Conservation (phyloP, 192 early-diverging fungal species). For the Entrophospora sp. region DNA sequence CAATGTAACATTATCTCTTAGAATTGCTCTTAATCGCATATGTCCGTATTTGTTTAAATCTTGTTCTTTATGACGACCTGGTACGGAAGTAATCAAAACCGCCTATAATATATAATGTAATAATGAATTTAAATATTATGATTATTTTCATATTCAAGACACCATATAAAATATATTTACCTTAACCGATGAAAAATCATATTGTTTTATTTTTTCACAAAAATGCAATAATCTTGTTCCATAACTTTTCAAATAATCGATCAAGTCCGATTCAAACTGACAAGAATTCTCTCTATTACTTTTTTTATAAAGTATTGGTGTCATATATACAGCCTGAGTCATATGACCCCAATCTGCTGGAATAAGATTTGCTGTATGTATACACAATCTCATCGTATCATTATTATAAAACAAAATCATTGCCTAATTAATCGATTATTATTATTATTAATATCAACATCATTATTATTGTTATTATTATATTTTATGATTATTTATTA, state of each 20-base stretch:
- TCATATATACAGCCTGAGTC: slow-evolving; percentile 48
- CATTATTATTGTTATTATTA: background rate
- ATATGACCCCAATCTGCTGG: slow-evolving; percentile 56
- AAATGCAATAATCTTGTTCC: slow-evolving; percentile 23
- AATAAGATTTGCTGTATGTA: slow-evolving; percentile 61
- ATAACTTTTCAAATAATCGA: slow-evolving; percentile 45
- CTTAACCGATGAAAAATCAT: slow-evolving; percentile 41
- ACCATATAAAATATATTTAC: slow-evolving; percentile 19
- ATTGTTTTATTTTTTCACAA: slow-evolving; percentile 28
- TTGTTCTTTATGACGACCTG: slow-evolving; percentile 41
- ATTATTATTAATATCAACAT: background rate
- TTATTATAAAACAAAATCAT: slow-evolving; percentile 48
- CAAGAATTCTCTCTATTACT: slow-evolving; percentile 12
- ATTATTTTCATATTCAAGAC: background rate
- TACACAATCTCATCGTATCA: slow-evolving; percentile 37
- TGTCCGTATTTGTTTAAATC: slow-evolving; percentile 50
- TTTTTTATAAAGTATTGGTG: slow-evolving; percentile 35
- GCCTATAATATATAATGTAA: slow-evolving; percentile 13
- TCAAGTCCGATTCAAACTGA: slow-evolving; percentile 47
- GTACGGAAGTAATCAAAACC: slow-evolving; percentile 48
- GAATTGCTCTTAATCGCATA: slow-evolving; percentile 27
- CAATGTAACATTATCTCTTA: slow-evolving; percentile 31
- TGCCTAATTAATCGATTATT: slow-evolving; percentile 12
- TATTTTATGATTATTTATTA: too few species aligned
- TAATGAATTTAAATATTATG: background rate